Base-by-base conservation (phyloP, 1,284 basidiomycete genomes). In the Cryptococcus sp. region DNA sequence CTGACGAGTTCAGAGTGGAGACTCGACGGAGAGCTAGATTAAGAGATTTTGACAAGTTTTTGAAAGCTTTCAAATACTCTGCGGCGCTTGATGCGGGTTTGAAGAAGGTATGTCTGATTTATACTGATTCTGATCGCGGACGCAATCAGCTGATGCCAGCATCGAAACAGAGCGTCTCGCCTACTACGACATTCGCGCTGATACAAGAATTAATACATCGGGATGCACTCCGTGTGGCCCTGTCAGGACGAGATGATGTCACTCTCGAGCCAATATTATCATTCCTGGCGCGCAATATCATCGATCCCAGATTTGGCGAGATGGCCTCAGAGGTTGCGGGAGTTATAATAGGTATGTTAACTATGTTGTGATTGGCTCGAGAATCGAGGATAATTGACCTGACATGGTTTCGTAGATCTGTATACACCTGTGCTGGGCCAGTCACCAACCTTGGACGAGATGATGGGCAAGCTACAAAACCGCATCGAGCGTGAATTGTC, bases 1-100 rank as follows among this genome's bases (percentile, higher is more conserved):
- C 81, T 4, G 83, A 89, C 62, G 91, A 93, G 73, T 82, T 91
- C 58, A 84, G 84, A 60, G 83, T 92, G 15, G 88, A 93, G 78
- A 86, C 83, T 50, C 84, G 86, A 69, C 83, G 89, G 43, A 84
- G 82, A 66, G 87, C 86, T 67, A 85, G 87, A 56, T 79, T 99
- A 51, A 87, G 85, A 73, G 88, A 91, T 58, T 97, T 97, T 78
- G 96, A 99, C 76, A 85, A 85, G 65, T 81, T 91, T 59, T 82
- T 99, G 57, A 98, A 98, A 78, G 83, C 81, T 34, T 99, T 99
- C 84, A 91, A 93, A 70, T 99, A 99, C 76, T 87, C 88, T 17
- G 93, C 93, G 49, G 96, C 96, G 1, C 80, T 99, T 43, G 94
- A 97, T 76, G 86, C 90, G 4, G 91, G 93, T 6, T 78, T 96